Conservation (phyloP, 257 asterid species). For the Marsdenia floribunda region DNA sequence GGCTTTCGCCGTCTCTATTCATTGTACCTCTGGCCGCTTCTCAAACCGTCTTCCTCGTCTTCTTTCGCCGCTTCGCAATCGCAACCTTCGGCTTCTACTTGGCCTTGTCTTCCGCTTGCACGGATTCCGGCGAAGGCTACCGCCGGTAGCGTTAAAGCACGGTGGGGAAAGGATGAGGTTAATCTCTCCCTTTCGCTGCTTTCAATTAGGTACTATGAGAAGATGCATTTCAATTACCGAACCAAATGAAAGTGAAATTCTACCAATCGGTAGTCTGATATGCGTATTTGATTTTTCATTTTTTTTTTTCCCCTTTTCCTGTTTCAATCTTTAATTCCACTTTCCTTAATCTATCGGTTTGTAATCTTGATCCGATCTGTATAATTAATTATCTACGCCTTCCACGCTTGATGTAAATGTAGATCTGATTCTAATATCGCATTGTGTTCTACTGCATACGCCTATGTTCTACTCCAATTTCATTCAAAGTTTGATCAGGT, state of each 20-base stretch:
- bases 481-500: background rate
- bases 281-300: background rate
- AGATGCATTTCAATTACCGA: slow-evolving; percentile 59
- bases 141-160: slow-evolving; percentile 33
- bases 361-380: slow-evolving; percentile 3
- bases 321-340: slow-evolving; percentile 3
- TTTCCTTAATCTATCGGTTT: background rate
- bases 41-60: slow-evolving; percentile 47
- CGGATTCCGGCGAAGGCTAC: slow-evolving; percentile 31
- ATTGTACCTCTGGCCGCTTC: slow-evolving; percentile 75
- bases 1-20: slow-evolving; percentile 89
- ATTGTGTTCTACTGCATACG: background rate
- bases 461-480: background rate
- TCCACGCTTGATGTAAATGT: slow-evolving; percentile 2
- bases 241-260: slow-evolving; percentile 23
- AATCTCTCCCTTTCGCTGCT: slow-evolving; percentile 81
- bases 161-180: slow-evolving; percentile 98
- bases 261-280: background rate
- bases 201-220: slow-evolving; percentile 82
- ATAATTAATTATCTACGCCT: background rate
- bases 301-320: background rate
- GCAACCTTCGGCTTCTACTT: slow-evolving; percentile 26
- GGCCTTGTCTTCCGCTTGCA: slow-evolving; percentile 64
- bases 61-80: slow-evolving; percentile 34
- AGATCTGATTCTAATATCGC: background rate